These are phyloP conservation scores for Crassisporium funariophilum DNA, from an alignment of 768 basidiomycete genomes.

Conservation along the genomic window DNA sequence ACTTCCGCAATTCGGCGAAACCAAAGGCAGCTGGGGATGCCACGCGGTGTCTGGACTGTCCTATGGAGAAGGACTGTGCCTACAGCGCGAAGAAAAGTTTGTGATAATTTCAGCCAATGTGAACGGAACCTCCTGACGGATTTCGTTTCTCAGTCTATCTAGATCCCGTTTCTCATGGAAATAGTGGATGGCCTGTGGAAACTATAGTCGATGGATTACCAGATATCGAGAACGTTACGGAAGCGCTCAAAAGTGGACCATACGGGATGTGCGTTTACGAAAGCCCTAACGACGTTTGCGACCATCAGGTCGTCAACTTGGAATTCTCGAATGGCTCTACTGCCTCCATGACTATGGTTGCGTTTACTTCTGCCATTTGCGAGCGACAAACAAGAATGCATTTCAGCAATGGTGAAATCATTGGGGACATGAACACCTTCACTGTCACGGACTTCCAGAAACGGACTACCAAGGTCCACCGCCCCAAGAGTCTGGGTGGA, in stretches of 20 bases:
- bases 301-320: conserved; percentile 89
- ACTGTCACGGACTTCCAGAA: conserved; percentile 79
- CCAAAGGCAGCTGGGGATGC: conserved; percentile 68
- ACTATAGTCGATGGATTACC: conserved; percentile 79
- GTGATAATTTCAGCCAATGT: conserved; percentile 14
- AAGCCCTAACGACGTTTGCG: conserved; percentile 82
- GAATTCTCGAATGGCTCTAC: conserved; percentile 84
- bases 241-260: conserved; percentile 66
- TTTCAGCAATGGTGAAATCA: conserved; percentile 84
- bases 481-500: conserved; percentile 60
- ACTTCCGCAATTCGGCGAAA: conserved; percentile 76
- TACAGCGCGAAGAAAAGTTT: conserved; percentile 87
- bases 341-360: conserved; percentile 88
- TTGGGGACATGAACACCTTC: conserved; percentile 82
- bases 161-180: conserved; percentile 62
- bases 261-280: conserved; percentile 90
- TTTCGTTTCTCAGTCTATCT: conserved; percentile 65
- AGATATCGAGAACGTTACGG: conserved; percentile 83
- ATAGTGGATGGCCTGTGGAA: conserved; percentile 63
- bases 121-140: background rate
- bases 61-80: conserved; percentile 69
- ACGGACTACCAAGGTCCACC: conserved; percentile 41
- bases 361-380: conserved; percentile 78
- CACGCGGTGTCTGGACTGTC: conserved; percentile 77
- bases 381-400: conserved; percentile 83